Percentiles rank a stretch among this genome's conserved stretches.
Conservation (phyloP, 2,329 filamentous ascomycete species). For the Metarhizium robertsii region DNA sequence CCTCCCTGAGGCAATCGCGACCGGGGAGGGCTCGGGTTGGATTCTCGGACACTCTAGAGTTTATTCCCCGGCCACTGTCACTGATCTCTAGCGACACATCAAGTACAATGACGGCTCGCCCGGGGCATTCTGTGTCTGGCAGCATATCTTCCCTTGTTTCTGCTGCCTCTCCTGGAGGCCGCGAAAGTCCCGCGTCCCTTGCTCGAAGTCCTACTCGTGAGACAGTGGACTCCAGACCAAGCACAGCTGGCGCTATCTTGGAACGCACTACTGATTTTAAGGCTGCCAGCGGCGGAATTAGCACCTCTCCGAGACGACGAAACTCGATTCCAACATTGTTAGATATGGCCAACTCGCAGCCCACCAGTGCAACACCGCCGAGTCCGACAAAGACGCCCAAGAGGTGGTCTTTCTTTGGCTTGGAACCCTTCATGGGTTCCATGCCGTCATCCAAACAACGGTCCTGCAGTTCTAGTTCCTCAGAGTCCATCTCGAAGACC, state of each 20-base stretch:
- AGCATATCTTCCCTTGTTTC: constrained; percentile 74
- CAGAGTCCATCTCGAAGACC: constrained; percentile 25
- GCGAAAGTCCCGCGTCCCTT: constrained; percentile 27
- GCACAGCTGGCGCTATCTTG: constrained; percentile 62
- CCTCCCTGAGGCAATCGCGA: constrained; percentile 19
- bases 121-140: constrained; percentile 64
- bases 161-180: constrained; percentile 34
- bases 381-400: constrained; percentile 44
- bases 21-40: constrained; percentile 57
- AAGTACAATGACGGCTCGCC: constrained; percentile 61
- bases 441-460: constrained; percentile 37
- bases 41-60: constrained; percentile 77
- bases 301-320: constrained; percentile 36
- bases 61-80: constrained; percentile 73
- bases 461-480: constrained; percentile 37
- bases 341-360: constrained; percentile 26
- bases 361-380: constrained; percentile 27
- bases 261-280: constrained; percentile 32
- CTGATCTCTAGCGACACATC: constrained; percentile 78
- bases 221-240: constrained; percentile 47
- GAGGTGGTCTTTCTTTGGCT: constrained; percentile 53
- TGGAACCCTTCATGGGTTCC: constrained; percentile 43
- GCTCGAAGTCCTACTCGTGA: constrained; percentile 31
- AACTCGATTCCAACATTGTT: constrained; percentile 51
- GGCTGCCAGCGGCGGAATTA: constrained; percentile 7